Conservation (phyloP, 2,329 filamentous ascomycete species). For the Biscogniauxia mediterranea region DNA sequence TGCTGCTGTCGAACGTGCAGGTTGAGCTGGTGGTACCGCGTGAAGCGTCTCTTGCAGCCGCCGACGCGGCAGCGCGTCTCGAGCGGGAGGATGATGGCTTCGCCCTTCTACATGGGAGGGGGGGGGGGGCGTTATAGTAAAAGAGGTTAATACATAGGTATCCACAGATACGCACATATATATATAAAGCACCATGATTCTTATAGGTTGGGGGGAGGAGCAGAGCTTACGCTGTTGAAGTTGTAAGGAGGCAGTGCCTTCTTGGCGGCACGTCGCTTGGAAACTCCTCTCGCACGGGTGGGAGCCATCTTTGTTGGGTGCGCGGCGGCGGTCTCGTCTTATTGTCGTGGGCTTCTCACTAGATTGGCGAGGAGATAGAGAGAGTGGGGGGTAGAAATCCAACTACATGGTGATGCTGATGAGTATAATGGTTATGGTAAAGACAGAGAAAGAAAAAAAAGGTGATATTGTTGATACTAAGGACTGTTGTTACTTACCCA, state of each 20-base stretch:
- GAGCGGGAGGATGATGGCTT: not conserved
- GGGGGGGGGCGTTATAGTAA: not conserved
- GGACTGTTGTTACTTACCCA: too few relatives aligned
- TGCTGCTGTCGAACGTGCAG: not conserved
- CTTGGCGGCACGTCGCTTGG: not conserved
- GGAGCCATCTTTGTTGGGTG: too few relatives aligned
- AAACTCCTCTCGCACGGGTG: too few relatives aligned
- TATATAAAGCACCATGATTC: not conserved
- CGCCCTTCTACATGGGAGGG: not conserved
- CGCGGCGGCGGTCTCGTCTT: too few relatives aligned
- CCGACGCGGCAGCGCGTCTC: constrained; percentile 1
- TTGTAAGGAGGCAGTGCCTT: not conserved
- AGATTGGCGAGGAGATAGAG: too few relatives aligned
- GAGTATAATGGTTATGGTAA: too few relatives aligned
- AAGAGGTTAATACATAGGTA: not conserved
- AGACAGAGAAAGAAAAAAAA: too few relatives aligned
- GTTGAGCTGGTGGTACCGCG: not conserved
- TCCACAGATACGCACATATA: too few relatives aligned
- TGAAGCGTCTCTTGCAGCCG: not conserved
- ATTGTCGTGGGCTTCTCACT: too few relatives aligned
- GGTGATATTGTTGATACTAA: too few relatives aligned
- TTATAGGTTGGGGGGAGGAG: not conserved
- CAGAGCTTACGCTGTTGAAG: constrained; percentile 3
- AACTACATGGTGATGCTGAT: too few relatives aligned
- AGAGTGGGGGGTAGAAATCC: too few relatives aligned